Base-by-base conservation (phyloP, 2,329 filamentous ascomycete genomes). In the Diaporthe citrichinensis region DNA sequence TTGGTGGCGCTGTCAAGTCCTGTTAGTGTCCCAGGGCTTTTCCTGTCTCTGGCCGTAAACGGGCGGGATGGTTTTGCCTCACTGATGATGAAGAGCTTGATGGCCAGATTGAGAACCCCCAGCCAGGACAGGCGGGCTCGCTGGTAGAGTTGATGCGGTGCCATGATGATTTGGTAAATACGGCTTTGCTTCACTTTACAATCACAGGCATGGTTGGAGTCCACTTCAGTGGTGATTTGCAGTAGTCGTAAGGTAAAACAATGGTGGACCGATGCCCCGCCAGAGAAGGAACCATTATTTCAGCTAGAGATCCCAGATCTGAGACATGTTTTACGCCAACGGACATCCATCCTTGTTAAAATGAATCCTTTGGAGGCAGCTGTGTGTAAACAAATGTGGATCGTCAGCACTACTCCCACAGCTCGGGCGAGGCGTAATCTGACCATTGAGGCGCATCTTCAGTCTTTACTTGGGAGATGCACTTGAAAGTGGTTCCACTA, bases 351-450 rank as follows among this genome's bases (percentile, higher is more conserved):
- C 65, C 49, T 41, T 55, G 65, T 49, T 9, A 55, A 23, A 4
- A 4, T 23, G n/a, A 41, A 69, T 69, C 65, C 65, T 55, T 69
- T 69, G 34, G 31, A 69, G 65, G 65, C 65, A 69, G 49, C 65
- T 49, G n/a, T 15, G 34, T 14, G 49, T 28, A 23, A 28, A 6
- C 39, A 55, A 53, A 3, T 69, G 65, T 69, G 49, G 65, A 51
- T 28, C 49, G 65, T 69, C 65, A 69, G 65, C 65, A 69, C 65
- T 69, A 69, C 34, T 25, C 34, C 2, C 17, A 10, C 65, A 41
- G 49, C 34, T 51, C 49, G 46, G 41, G 31, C 34, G 17, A 55
- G 31, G 31, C 12, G 44, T 69, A 69, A 69, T 49, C 65, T 69
- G 65, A 69, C 65, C 12, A 9, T 31, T 15, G 17, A 31, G 65